Base-by-base conservation (phyloP, 352 stramenopile genomes). In the Phytophthora rubi region DNA sequence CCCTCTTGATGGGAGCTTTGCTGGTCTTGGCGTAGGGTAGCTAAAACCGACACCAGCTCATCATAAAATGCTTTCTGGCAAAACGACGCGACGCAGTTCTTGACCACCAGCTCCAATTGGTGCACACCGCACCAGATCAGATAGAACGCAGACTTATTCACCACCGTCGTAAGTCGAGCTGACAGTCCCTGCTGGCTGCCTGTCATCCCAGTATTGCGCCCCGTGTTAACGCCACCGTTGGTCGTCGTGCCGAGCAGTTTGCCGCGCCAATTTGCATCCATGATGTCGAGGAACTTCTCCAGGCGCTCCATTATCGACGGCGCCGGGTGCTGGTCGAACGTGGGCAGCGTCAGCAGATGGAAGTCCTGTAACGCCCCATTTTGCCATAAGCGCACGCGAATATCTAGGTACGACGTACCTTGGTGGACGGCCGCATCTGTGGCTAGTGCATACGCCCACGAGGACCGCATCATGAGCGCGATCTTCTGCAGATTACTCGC, bases 401-500 rank as follows among this genome's bases (percentile, higher is more conserved):
- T 64, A 54, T 87, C 80, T 52, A 90, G 47, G 62, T 89, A 90
- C 6, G 67, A 76, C 35, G 80, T 86, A n/a, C 59, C 54, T 69
- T 89, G 80, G 62, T 91, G 81, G 26, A 68, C 42, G n/a, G 77
- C 63, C 13, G 81, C 76, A 9, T 90, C 81, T 0, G 79, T 86
- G 15, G 75, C 70, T 48, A 91, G 66, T 6, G 77, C 62, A 59
- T 84, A 91, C 9, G 81, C 57, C 83, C 83, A 91, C 13, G 79
- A 80, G 2, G 72, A 68, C 53, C 83, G 83, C 83, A 91, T 86
- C 81, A 91, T 83, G 53, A 77, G 75, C 51, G 81, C 81, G 33
- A 89, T 81, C 56, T 81, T 85, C 70, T 91, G 81, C 58, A 91
- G 28, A 54, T 88, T 91, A 62, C 79, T 89, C 28, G 81, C 83